These are phyloP conservation scores for Pichia norvegensis DNA, from an alignment of 1,139 yeast species.

Conservation along the genomic window DNA sequence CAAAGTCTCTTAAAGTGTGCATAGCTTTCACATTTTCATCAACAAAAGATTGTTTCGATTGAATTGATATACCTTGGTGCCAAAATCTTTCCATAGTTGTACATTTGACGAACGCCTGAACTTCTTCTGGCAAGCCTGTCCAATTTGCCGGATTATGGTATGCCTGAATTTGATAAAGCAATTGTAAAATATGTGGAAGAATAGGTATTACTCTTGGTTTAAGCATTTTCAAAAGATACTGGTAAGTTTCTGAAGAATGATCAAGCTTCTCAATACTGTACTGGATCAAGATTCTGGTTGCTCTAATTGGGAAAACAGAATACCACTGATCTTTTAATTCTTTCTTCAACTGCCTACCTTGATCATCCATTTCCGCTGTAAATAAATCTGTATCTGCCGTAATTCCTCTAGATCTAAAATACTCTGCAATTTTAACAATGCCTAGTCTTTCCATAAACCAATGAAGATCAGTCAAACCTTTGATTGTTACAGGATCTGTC, in stretches of 20 bases:
- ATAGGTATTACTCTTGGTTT: slow-evolving; percentile 89
- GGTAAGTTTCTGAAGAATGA: slow-evolving; percentile 69
- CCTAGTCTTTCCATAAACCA: slow-evolving; percentile 99
- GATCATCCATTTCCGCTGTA: slow-evolving; percentile 83
- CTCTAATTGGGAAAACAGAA: slow-evolving; percentile 87
- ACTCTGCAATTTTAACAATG: slow-evolving; percentile 85
- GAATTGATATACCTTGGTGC: slow-evolving; percentile 96
- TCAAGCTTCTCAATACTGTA: slow-evolving; percentile 87
- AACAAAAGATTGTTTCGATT: slow-evolving; percentile 87
- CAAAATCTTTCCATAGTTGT: slow-evolving; percentile 91
- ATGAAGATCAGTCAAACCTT: slow-evolving; percentile 79
- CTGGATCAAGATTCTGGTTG: slow-evolving; percentile 90
- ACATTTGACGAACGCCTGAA: slow-evolving; percentile 80
- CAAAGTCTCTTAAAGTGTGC: slow-evolving; percentile 88
- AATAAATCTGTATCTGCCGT: slow-evolving; percentile 68
- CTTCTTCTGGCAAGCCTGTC: slow-evolving; percentile 79
- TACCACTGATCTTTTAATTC: slow-evolving; percentile 89
- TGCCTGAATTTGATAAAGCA: slow-evolving; percentile 84
- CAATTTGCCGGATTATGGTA: slow-evolving; percentile 92
- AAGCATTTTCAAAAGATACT: slow-evolving; percentile 72
- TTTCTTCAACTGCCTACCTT: slow-evolving; percentile 66
- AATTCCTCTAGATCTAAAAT: slow-evolving; percentile 76
- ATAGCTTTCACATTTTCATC: slow-evolving; percentile 94
- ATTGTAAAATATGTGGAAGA: slow-evolving; percentile 80
- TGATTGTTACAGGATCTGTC: slow-evolving; percentile 87